Evolutionary conservation across 352 stramenopile species (phyloP).

Genomic region (Pythium phragmiticola): DNA sequence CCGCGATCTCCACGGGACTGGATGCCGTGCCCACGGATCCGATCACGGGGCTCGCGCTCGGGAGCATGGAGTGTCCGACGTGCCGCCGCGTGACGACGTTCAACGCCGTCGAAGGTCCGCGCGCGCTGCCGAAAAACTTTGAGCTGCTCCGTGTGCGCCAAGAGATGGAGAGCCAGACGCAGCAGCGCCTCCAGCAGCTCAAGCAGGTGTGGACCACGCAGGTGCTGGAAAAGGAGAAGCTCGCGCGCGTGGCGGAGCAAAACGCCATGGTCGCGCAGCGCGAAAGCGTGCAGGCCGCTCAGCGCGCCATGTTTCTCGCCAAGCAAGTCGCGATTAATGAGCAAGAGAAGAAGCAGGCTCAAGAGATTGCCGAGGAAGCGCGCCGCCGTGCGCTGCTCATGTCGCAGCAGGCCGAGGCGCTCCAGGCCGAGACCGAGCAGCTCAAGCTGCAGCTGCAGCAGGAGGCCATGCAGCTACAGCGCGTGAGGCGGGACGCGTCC

Average conservation of each 20-base stretch:
- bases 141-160: slow-evolving; percentile 82
- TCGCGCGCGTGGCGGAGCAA: slow-evolving; percentile 68
- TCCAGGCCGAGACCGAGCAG: slow-evolving; percentile 72
- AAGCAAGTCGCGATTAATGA: slow-evolving; percentile 85
- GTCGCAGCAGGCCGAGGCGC: slow-evolving; percentile 63
- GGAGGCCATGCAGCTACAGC: slow-evolving; percentile 66
- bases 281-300: slow-evolving; percentile 70
- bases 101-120: slow-evolving; percentile 37
- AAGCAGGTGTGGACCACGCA: slow-evolving; percentile 58
- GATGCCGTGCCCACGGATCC: slow-evolving; percentile 23
- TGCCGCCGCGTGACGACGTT: slow-evolving; percentile 61
- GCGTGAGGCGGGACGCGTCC: slow-evolving; percentile 67
- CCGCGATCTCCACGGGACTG: slow-evolving; percentile 28
- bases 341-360: slow-evolving; percentile 70
- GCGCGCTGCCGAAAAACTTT: slow-evolving; percentile 82
- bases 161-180: slow-evolving; percentile 74
- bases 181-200: slow-evolving; percentile 48
- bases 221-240: slow-evolving; percentile 69
- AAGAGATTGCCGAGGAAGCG: slow-evolving; percentile 70
- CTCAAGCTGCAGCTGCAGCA: slow-evolving; percentile 73
- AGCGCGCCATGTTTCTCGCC: slow-evolving; percentile 61
- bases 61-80: slow-evolving; percentile 67
- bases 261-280: slow-evolving; percentile 67
- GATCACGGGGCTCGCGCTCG: slow-evolving; percentile 22
- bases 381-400: slow-evolving; percentile 52